A percentile compares a stretch with the other conserved stretches of the same genome.
Conservation (phyloP, 768 basidiomycete genomes). For the Rhodotorula sphaerocarpa region DNA sequence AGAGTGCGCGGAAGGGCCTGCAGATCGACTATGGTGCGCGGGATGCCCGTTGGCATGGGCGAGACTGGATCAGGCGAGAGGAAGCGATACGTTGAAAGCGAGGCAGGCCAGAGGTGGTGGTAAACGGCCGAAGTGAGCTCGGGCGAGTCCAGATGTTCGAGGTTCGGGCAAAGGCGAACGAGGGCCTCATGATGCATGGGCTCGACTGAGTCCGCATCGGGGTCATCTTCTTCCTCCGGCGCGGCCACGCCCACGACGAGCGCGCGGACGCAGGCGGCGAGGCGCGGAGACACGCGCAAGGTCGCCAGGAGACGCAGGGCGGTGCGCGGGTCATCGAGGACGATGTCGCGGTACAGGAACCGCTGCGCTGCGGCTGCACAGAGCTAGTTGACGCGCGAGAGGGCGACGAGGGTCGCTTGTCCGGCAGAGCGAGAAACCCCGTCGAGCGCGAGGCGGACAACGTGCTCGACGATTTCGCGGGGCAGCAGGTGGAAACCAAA, state of each 20-base stretch:
- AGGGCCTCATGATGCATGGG: conserved; percentile 20
- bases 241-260: no score
- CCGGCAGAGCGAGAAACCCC: not conserved
- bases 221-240: no score
- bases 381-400: not conserved
- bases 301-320: not conserved
- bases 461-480: conserved; percentile 1
- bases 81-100: conserved; percentile 2
- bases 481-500: not conserved
- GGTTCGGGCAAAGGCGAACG: conserved; percentile 2
- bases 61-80: no score
- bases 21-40: not conserved
- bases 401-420: not conserved
- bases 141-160: conserved; percentile 6
- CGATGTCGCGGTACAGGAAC: not conserved
- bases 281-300: not conserved
- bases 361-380: not conserved
- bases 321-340: not conserved
- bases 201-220: not conserved
- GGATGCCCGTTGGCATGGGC: not conserved
- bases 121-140: no score
- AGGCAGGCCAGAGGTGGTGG: no score
- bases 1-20: not conserved
- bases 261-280: not conserved
- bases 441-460: not conserved